These are phyloP conservation scores for Thielaviopsis euricoi DNA, from an alignment of 2,329 filamentous ascomycete genomes.

Conservation along the genomic window DNA sequence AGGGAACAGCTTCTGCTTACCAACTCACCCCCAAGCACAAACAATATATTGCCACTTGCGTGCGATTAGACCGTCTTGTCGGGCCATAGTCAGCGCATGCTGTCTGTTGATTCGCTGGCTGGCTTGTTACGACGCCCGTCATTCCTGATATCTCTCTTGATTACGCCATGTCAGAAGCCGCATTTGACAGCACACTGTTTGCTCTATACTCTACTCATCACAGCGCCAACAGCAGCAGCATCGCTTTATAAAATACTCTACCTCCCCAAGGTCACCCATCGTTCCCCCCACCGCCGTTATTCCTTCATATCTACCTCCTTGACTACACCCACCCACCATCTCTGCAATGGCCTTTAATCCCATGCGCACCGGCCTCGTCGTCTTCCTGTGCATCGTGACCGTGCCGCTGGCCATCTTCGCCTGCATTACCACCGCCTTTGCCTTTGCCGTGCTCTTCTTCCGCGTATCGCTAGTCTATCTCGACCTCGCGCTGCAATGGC, in stretches of 20 bases:
- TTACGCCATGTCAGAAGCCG: background rate
- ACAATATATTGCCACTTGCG: background rate
- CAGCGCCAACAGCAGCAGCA: too few relatives aligned
- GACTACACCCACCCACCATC: background rate
- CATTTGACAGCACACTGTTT: too few relatives aligned
- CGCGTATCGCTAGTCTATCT: conserved; percentile 46
- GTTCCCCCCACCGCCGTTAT: too few relatives aligned
- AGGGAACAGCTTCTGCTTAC: too few relatives aligned
- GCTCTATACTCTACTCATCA: too few relatives aligned
- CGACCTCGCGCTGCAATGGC: conserved; percentile 40
- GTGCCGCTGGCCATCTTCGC: conserved; percentile 47
- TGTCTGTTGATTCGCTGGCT: background rate
- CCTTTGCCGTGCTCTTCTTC: conserved; percentile 43
- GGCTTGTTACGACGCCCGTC: too few relatives aligned
- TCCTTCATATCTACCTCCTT: background rate
- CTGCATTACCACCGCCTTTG: conserved; percentile 43
- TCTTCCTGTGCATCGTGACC: conserved; percentile 45
- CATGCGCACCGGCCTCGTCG: conserved; percentile 38
- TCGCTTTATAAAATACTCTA: too few relatives aligned
- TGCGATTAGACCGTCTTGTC: background rate
- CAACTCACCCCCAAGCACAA: background rate
- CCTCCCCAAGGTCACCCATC: too few relatives aligned
- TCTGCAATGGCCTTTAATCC: conserved; percentile 35
- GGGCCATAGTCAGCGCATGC: background rate
- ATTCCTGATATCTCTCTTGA: background rate